phyloP scores from a whole-genome alignment of 2,329 filamentous ascomycete genomes.

The Ophiostoma piceae region DNA sequence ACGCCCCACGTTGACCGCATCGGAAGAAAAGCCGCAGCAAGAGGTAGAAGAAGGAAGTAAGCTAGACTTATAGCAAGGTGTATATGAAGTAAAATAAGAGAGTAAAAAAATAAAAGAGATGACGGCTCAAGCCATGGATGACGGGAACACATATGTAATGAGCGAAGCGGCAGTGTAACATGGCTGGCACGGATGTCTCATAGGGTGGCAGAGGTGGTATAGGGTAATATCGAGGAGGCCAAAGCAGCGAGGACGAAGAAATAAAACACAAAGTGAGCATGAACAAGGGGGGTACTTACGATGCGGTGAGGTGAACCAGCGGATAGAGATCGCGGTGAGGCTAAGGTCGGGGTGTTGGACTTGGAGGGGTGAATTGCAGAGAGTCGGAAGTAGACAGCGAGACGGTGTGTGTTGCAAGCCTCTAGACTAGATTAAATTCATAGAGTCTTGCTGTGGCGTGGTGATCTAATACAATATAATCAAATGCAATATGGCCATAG shows the following conservation, averaged over 20 bases:
- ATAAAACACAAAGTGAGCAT: background rate
- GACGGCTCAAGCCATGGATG: constrained; percentile 7
- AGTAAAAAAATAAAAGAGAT: constrained; percentile 10
- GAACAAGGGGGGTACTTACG: background rate
- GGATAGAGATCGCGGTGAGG: background rate
- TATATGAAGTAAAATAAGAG: background rate
- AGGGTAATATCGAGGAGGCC: background rate
- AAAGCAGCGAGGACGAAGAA: background rate
- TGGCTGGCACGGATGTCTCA: constrained; percentile 11
- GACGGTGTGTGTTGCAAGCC: background rate
- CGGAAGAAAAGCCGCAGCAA: constrained; percentile 14
- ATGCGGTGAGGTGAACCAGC: constrained; percentile 4
- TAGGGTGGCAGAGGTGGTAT: constrained; percentile 2
- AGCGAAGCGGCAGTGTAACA: constrained; percentile 19
- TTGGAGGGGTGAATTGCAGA: background rate
- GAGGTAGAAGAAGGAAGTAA: background rate
- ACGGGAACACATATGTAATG: constrained; percentile 19
- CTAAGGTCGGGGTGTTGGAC: background rate
- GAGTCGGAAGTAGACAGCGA: background rate
- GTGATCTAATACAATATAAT: background rate
- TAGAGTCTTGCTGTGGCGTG: background rate
- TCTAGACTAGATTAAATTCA: background rate
- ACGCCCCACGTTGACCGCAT: constrained; percentile 13
- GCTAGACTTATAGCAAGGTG: constrained; percentile 2
- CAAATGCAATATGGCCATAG: background rate